Base-by-base conservation (phyloP, 1,284 basidiomycete genomes). In the Psilocybe mexicana region DNA sequence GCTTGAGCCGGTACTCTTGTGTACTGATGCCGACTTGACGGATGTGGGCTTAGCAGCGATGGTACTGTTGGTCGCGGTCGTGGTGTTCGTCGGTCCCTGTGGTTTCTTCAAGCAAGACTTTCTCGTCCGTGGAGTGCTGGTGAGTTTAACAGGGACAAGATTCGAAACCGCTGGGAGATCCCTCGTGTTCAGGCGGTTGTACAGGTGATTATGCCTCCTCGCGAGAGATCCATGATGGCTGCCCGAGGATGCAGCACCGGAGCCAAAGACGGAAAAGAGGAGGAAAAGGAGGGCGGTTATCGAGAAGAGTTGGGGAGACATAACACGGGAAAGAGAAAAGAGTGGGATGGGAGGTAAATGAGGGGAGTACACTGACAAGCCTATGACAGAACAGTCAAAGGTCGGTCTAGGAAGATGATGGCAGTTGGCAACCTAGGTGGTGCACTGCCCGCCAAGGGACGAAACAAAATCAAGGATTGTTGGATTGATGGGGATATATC, bases 141-240 rank as follows among this genome's bases (percentile, higher is more conserved):
- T 6, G 28, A 46, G 45, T 25, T 25, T 47, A 6, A 43, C 47
- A 5, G 25, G 12, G 24, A 14, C n/a, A 28, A 43, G 44, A 6
- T 10, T 38, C 11, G 57, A 44, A 6, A 28, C 52, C 8, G 33
- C 3, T 6, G 47, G 25, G 24, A 48, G 23, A n/a, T 59, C 54
- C 14, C 25, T 26, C 14, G 24, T 47, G 25, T 24, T 51, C 30
- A 59, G 43, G 49, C 54, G 58, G 40, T 55, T 55, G 54, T 55
- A 53, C 24, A 54, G 47, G 0, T 52, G 58, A 25, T 48, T 48
- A 23, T 55, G 50, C 36, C 44, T 55, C 44, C 50, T 35, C 3
- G 26, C 10, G 3, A 55, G 38, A 14, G 52, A 51, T 26, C 47
- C 47, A 46, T 51, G 53, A 18, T 35, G 46, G 28, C 46, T n/a